phyloP scores from a whole-genome alignment of 495 filamentous ascomycete species.

The Pseudoneurospora amorphoporcata region DNA sequence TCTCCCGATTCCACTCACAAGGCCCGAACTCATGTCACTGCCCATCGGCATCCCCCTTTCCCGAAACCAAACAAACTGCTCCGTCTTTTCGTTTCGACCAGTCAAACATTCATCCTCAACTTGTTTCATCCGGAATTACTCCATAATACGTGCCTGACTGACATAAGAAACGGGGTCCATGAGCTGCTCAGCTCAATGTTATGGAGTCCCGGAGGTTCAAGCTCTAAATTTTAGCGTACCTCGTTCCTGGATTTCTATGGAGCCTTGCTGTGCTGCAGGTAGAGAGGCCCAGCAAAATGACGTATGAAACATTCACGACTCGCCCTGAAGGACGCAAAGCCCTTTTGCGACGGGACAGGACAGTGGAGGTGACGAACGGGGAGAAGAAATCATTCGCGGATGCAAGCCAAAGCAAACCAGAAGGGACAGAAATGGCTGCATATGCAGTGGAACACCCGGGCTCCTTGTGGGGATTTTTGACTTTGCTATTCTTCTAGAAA shows the following conservation, averaged over 20 bases:
- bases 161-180: neutral
- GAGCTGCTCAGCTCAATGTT: neutral
- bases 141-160: neutral
- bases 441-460: neutral
- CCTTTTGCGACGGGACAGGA: neutral
- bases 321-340: neutral
- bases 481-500: neutral
- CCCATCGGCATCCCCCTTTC: neutral
- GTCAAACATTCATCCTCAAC: neutral
- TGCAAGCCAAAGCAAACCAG: neutral
- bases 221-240: neutral
- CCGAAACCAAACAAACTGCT: neutral
- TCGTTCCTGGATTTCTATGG: neutral
- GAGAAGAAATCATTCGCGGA: neutral
- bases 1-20: neutral
- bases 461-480: neutral
- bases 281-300: neutral
- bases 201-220: neutral
- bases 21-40: neutral
- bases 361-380: neutral
- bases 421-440: neutral
- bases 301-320: neutral
- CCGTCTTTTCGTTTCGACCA: neutral
- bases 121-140: neutral
- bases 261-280: neutral